Evolutionary conservation across 805 yeast species (phyloP).

Genomic region (Ogataea populi-albae): DNA sequence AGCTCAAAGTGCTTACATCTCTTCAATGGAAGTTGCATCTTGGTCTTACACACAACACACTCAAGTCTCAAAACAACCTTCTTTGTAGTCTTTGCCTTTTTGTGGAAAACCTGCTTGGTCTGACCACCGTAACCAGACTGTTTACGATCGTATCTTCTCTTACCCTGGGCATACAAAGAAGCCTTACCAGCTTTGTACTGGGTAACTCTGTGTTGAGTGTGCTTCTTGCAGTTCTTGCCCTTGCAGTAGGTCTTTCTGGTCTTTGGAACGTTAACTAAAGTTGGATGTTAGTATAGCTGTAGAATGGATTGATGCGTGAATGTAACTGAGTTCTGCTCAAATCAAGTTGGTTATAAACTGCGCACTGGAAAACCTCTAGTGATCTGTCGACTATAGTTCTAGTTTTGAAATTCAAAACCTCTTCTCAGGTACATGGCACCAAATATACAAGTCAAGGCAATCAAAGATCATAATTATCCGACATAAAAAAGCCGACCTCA

Average conservation of each 20-base stretch:
- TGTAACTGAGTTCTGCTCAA: no score
- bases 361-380: no score
- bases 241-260: slow-evolving; percentile 99
- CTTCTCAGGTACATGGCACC: no score
- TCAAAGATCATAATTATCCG: no score
- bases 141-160: slow-evolving; percentile 99
- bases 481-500: no score
- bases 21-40: slow-evolving; percentile 96
- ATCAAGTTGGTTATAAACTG: no score
- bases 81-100: slow-evolving; percentile 99
- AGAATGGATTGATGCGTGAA: background rate
- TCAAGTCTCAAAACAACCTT: slow-evolving; percentile 99
- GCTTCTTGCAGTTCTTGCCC: slow-evolving; percentile 98
- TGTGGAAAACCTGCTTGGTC: slow-evolving; percentile 99
- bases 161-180: slow-evolving; percentile 98
- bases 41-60: slow-evolving; percentile 98
- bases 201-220: slow-evolving; percentile 99
- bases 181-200: slow-evolving; percentile 99
- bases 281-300: slow-evolving; percentile 5
- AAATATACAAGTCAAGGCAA: no score
- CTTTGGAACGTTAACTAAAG: slow-evolving; percentile 98
- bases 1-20: slow-evolving; percentile 99
- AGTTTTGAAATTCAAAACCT: no score
- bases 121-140: slow-evolving; percentile 99
- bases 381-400: no score